These are phyloP conservation scores for Trichoderma sp. DNA, from an alignment of 2,329 filamentous ascomycete species.

Conservation along the genomic window DNA sequence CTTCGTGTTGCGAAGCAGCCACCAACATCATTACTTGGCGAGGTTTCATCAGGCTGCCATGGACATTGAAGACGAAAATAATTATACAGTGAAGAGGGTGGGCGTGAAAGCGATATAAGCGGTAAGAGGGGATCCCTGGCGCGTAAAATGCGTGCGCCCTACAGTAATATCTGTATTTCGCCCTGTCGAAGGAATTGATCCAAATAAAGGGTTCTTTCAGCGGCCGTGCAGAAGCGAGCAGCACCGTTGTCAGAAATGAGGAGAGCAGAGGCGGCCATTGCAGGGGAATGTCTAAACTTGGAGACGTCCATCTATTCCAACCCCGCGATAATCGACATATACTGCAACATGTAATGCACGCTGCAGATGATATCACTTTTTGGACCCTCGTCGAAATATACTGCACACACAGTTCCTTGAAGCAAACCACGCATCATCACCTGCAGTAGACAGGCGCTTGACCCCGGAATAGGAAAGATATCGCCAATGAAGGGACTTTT, in stretches of 20 bases:
- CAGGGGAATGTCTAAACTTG: background rate
- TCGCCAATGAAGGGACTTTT: background rate
- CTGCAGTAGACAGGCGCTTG: background rate
- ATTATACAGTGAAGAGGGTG: background rate
- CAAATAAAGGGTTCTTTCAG: background rate
- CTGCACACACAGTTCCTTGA: background rate
- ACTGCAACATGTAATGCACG: background rate
- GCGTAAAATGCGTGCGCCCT: background rate
- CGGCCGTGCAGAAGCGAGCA: background rate
- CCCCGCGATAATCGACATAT: constrained; percentile 10
- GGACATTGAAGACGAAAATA: background rate
- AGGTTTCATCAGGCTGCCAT: constrained; percentile 16
- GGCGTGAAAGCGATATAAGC: background rate
- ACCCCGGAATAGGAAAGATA: background rate
- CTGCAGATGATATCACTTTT: constrained; percentile 15
- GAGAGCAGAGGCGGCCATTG: background rate
- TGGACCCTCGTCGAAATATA: background rate
- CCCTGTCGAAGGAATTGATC: background rate
- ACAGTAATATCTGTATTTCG: background rate
- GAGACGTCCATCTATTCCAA: background rate
- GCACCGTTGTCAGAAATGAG: background rate
- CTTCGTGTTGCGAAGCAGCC: constrained; percentile 9
- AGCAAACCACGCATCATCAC: background rate
- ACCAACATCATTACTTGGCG: background rate
- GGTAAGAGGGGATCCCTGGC: background rate